Base-by-base conservation (phyloP, 306 rosid genomes). In the Crataegus laevigata region DNA sequence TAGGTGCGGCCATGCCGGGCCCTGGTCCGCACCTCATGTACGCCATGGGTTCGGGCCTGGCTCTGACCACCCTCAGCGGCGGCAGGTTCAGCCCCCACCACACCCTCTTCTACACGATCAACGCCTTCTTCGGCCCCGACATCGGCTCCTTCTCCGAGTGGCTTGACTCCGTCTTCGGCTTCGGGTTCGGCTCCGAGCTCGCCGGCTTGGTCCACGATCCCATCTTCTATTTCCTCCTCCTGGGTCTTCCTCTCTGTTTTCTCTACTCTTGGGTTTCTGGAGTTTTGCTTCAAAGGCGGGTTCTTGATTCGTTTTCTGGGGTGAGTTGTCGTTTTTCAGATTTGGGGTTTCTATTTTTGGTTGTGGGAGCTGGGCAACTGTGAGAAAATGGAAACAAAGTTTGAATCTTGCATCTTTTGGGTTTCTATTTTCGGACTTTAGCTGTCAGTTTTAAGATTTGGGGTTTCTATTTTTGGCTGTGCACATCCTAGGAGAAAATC, bases 91-190 rank as follows among this genome's bases (percentile, higher is more conserved):
- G 85, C 77, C 96, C 97, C 1, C 97, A 91, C 83, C 98, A 89
- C 73, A 89, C 89, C 17, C 85, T 93, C 73, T 30, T 81, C 61
- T 93, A 89, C 86, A 72, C 92, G 54, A 0, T 89, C 81, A 93
- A 93, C 78, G 80, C 98, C 69, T 93, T 93, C 91, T 93, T 93
- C 76, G 97, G 93, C 66, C 98, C 98, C 11, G 98, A 91, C 75
- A 84, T 93, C 79, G 97, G 98, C 74, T 91, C 97, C 78, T 93
- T 93, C 91, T 75, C 91, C 6, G 89, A 91, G 10, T 91, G 97
- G 98, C 90, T 93, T 9, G 82, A 76, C 50, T 84, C 96, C 34
- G 34, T 74, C 62, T 3, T 84, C 13, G 89, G 84, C 30, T 15
- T 79, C 43, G 77, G 75, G 57, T 30, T 84, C 3, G 93, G 84